phyloP scores from a whole-genome alignment of 208 protist genomes.

The Lotmaria passim region DNA sequence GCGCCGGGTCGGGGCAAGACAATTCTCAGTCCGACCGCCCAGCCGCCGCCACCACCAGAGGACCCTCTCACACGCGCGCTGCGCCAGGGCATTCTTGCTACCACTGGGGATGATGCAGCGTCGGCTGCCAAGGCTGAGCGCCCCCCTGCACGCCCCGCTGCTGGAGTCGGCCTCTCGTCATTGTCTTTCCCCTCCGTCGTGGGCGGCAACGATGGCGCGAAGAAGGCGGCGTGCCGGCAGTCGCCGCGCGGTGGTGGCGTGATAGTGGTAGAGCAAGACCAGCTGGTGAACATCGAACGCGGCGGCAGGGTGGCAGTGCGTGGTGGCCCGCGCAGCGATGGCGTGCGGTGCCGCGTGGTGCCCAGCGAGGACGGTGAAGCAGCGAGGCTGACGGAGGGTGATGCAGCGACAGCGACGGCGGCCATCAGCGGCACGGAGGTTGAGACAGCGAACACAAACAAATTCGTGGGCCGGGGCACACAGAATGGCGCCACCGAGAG shows the following conservation, averaged over 20 bases:
- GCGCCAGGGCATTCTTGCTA: conserved; percentile 7
- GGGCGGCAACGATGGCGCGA: conserved; percentile 8
- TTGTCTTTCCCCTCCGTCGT: conserved; percentile 4
- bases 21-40: neutral
- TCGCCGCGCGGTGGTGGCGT: conserved; percentile 9
- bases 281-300: conserved; percentile 18
- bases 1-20: conserved; percentile 4
- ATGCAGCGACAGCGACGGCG: neutral
- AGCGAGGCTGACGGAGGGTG: neutral
- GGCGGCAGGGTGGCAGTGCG: neutral
- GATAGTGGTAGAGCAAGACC: conserved; percentile 35
- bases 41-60: neutral
- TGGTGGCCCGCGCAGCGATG: conserved; percentile 20
- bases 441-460: neutral
- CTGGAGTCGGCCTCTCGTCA: neutral
- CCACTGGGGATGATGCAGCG: neutral
- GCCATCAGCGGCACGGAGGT: neutral
- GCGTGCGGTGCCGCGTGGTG: conserved; percentile 24
- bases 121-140: conserved; percentile 3
- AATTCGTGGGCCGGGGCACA: neutral
- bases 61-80: conserved; percentile 34
- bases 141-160: neutral
- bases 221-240: neutral
- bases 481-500: neutral
- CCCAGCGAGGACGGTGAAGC: neutral